Base-by-base conservation (phyloP, 2,329 filamentous ascomycete species). In the Epichloe bromicola region DNA sequence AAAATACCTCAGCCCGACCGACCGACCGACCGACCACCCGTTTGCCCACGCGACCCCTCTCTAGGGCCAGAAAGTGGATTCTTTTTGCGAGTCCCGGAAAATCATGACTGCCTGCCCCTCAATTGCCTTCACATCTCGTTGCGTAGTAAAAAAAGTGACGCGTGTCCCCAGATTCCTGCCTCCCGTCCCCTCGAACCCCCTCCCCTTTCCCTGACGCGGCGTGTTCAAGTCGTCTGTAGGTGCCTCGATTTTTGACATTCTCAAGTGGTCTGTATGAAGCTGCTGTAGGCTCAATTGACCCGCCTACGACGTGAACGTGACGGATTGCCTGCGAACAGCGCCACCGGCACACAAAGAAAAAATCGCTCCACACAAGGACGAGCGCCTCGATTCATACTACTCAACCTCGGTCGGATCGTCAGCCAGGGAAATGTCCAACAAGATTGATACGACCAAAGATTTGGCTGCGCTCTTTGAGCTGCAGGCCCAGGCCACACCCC, bases 371-470 rank as follows among this genome's bases (percentile, higher is more conserved):
- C 8, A 7, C 23, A 7, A n/a, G 20, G 23, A 23, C 14, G 2
- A 26, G 40, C 20, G 20, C 14, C 23, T 11, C 17, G 7, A 10
- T 44, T 12, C 6, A n/a, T 33, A 33, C 23, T n/a, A 30, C 23
- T 33, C 2, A 26, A 10, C 0, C 41, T 34, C 26, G 2, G 26
- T 19, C 14, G 3, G 30, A 30, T 10, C 11, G 30, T 10, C 30
- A 30, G 8, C 2, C 20, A 26, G 17, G 3, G 48, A 15, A 20
- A 86, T 85, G 82, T 63, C 81, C 42, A 64, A 84, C 41, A 64
- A 84, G 60, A 76, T 91, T 61, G 85, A 90, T 66, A 82, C 73
- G 55, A 76, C 69, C 56, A 86, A 85, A 66, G 85, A 90, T 67
- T 70, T 90, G 53, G 79, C 83, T 46, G 80, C 83, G 33, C 78